Base-by-base conservation (phyloP, 148 eudicot species). In the Amaranthus palmeri region DNA sequence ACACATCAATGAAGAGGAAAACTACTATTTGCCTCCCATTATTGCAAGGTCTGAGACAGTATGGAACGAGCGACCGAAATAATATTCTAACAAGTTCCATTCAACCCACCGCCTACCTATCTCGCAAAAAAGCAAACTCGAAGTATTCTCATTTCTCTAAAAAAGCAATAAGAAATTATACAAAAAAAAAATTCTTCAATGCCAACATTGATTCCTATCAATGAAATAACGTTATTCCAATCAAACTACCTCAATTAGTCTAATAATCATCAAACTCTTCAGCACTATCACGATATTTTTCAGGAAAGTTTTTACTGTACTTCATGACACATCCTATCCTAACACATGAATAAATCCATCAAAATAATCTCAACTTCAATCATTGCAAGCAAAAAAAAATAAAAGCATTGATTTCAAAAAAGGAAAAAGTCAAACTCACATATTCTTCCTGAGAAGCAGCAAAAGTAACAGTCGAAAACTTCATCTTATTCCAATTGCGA, bases 361-460 rank as follows among this genome's bases (percentile, higher is more conserved):
- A 25, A 25, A 25, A 25, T 25, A 25, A 25, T 25, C 5, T 3
- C 41, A 66, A 66, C 25, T 50, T 4, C 42, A 47, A 1, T 25
- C 58, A 51, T 36, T 51, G 11, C 45, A 17, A 55, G n/a, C 14
- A 45, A 43, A n/a, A 0, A 2, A 14, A 4, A 42, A 25, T 25
- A 25, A 25, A 25, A 25, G 36, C 36, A 25, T 25, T 25, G 0
- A 25, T 25, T 25, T 25, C 36, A 25, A 25, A 25, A 25, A 25
- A 25, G 36, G 36, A 25, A 25, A 25, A 25, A 25, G 6, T 15
- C 6, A 11, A 41, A 25, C 85, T 85, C 75, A 92, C 97, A 80
- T 86, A 86, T 40, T 85, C 91, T 64, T 86, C 93, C 6, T 78
- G 86, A 54, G 96, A 84, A 80, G 96, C 87, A 1, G 92, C 86